phyloP scores from a whole-genome alignment of 2,329 filamentous ascomycete genomes.

The Diaporthe australafricana region DNA sequence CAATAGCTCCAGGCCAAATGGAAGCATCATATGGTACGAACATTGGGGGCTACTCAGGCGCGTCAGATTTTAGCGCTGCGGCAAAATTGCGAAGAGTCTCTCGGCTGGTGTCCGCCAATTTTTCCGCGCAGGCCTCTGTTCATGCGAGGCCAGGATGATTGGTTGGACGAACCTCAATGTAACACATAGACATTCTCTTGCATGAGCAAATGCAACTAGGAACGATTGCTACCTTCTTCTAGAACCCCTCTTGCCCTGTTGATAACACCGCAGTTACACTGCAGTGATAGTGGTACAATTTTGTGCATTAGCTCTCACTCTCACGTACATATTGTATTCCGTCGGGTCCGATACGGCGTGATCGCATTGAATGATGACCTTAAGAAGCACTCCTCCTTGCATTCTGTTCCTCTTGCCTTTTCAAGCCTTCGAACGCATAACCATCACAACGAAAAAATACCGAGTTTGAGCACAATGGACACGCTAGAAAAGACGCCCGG shows the following conservation, averaged over 20 bases:
- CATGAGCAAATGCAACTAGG: constrained; percentile 5
- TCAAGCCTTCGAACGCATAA: background rate
- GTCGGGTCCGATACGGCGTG: too few species aligned
- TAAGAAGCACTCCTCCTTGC: background rate
- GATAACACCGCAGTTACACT: background rate
- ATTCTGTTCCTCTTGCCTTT: background rate
- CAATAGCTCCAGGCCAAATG: background rate
- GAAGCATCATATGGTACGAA: background rate
- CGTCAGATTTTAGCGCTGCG: constrained; percentile 16
- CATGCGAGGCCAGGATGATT: background rate
- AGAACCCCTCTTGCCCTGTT: background rate
- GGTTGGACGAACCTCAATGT: background rate
- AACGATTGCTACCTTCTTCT: background rate
- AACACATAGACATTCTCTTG: constrained; percentile 3
- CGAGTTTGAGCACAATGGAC: background rate
- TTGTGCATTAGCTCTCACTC: constrained; percentile 1
- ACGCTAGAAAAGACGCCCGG: background rate
- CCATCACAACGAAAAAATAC: background rate
- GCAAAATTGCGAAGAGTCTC: background rate
- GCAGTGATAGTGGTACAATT: background rate
- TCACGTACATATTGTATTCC: background rate
- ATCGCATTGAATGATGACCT: too few species aligned
- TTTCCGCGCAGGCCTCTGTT: background rate
- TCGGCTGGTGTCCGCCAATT: background rate
- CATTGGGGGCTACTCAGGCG: background rate